Conservation (phyloP, 805 yeast species). For the Yarrowia sp. region DNA sequence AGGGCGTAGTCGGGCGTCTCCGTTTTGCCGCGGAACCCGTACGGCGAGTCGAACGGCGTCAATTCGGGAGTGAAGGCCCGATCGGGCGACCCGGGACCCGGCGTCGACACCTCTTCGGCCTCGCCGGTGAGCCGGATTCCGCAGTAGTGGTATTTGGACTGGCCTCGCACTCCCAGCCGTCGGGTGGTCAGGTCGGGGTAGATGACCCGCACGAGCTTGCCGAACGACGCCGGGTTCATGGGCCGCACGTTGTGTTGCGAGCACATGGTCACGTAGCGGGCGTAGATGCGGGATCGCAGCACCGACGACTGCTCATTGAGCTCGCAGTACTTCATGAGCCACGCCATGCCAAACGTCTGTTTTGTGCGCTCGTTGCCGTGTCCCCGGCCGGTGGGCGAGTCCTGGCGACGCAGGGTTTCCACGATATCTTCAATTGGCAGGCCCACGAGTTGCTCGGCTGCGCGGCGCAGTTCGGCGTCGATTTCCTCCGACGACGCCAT, state of each 20-base stretch:
- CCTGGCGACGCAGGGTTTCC: slow-evolving; percentile 41
- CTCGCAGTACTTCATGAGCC: slow-evolving; percentile 73
- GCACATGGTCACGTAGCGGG: slow-evolving; percentile 66
- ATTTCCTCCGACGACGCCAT: slow-evolving; percentile 40
- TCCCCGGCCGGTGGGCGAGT: slow-evolving; percentile 34
- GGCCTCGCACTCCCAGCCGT: slow-evolving; percentile 81
- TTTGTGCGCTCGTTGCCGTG: slow-evolving; percentile 48
- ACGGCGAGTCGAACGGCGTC: slow-evolving; percentile 38
- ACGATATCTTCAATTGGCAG: slow-evolving; percentile 43
- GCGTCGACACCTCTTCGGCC: slow-evolving; percentile 36
- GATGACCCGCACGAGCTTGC: slow-evolving; percentile 69
- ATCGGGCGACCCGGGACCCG: slow-evolving; percentile 24
- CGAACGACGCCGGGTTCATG: slow-evolving; percentile 78
- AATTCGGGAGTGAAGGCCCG: slow-evolving; percentile 37
- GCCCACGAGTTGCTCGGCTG: slow-evolving; percentile 40
- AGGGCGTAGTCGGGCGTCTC: slow-evolving; percentile 35
- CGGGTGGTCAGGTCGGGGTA: slow-evolving; percentile 75
- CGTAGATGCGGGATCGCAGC: slow-evolving; percentile 72
- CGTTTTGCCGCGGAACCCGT: slow-evolving; percentile 25
- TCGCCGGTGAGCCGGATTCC: slow-evolving; percentile 64
- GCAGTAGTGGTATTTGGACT: slow-evolving; percentile 84
- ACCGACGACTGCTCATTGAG: slow-evolving; percentile 59
- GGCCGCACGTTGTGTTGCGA: slow-evolving; percentile 62
- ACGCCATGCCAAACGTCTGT: slow-evolving; percentile 82
- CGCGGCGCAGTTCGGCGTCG: slow-evolving; percentile 41